These are phyloP conservation scores for Mercurialis annua DNA, from an alignment of 345 rosid genomes.

Conservation along the genomic window DNA sequence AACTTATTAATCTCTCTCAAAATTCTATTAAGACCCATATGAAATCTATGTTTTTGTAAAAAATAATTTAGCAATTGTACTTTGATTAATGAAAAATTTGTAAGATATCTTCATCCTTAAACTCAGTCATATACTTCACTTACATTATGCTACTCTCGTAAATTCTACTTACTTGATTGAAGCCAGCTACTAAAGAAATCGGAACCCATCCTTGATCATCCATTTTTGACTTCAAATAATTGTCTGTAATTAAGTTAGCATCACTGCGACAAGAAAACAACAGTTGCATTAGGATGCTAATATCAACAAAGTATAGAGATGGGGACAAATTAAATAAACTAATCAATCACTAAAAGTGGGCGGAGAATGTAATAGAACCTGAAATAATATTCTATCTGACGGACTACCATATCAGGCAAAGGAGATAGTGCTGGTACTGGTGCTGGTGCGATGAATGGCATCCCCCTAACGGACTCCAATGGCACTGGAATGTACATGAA, in stretches of 20 bases:
- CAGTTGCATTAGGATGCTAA: neutral
- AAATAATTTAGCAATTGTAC: neutral
- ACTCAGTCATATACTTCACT: slow-evolving; percentile 19
- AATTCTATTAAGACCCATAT: neutral
- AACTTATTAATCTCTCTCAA: too few relatives aligned
- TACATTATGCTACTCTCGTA: slow-evolving; percentile 41
- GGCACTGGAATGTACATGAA: slow-evolving; percentile 30
- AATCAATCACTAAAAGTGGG: neutral
- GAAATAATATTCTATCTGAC: slow-evolving; percentile 67
- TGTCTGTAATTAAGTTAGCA: slow-evolving; percentile 46
- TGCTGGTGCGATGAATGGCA: slow-evolving; percentile 33
- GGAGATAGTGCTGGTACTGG: slow-evolving; percentile 32
- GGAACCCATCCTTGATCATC: slow-evolving; percentile 55
- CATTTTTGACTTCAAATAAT: slow-evolving; percentile 51
- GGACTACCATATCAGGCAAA: slow-evolving; percentile 32
- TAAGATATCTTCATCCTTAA: neutral
- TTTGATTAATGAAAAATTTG: neutral
- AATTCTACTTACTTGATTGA: slow-evolving; percentile 46
- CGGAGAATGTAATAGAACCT: slow-evolving; percentile 31
- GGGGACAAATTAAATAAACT: neutral
- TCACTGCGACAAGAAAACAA: slow-evolving; percentile 40
- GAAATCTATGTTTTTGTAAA: neutral
- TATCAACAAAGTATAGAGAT: neutral
- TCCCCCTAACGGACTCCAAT: slow-evolving; percentile 42
- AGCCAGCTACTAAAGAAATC: slow-evolving; percentile 46